Evolutionary conservation across 2,329 filamentous ascomycete species (phyloP), one percentile per base, ranked within the genome.

Genomic region (Fusarium agapanthi): DNA sequence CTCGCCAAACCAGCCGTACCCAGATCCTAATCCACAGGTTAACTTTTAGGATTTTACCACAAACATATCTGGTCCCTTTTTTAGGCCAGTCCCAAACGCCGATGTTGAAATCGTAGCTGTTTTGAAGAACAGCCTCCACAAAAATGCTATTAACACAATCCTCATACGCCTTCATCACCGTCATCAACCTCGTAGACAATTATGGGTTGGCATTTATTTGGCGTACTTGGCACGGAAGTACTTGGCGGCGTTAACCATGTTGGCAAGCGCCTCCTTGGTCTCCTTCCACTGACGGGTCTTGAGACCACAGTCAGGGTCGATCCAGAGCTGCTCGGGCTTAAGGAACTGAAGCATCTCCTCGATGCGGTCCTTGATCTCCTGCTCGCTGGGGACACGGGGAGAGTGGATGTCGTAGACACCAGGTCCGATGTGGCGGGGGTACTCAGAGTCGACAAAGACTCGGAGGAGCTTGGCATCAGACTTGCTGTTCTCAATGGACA

Each of bases 391-490:
- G 70, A 99, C 91, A 93, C 96, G 95, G 77, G 96, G 96, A 76
- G 94, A 97, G 93, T 99, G 96, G 88, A 99, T 99, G 87, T 99
- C 96, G 85, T 98, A 99, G 85, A 99, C 96, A 92, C 95, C 96
- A 75, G 96, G 96, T 75, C 96, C 96, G 79, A 99, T 99, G 90
- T 99, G 95, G 81, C 95, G 94, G 78, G 95, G 95, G 89, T 98
- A 98, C 71, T 92, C 93, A 86, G 96, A 93, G 84, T 98, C 95
- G 79, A 98, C 94, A 83, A 99, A 99, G 85, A 99, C 96, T 87
- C 95, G 93, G 83, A 99, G 93, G 78, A 99, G 92, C 93, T 99
- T 99, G 83, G 96, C 96, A 81, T 99, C 96, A 79, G 94, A 97
- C 93, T 99, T 99, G 93, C 93, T 97, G 94, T 99, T 99, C 92